Evolutionary conservation across 306 rosid species (phyloP), one percentile per base, ranked within the genome.

Genomic region (Trifolium fragiferum): DNA sequence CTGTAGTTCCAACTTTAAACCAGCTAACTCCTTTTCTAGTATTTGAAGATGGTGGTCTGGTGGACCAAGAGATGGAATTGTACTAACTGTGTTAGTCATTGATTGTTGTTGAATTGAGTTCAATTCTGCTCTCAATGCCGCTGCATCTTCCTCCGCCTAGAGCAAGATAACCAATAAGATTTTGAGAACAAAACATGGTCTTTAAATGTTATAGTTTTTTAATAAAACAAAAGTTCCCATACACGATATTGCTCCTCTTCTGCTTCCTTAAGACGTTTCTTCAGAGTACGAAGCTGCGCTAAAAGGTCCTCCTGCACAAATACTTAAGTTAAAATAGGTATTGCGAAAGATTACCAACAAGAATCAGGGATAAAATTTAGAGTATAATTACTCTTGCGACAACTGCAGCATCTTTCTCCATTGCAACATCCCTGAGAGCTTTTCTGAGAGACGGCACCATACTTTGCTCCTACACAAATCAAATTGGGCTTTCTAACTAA

Each of bases 131-230:
- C 97, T 90, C 87, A 91, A 75, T 41, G 97, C 75, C 38, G 96
- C 95, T 40, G 98, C 96, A 84, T 94, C 96, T 86, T 94, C 98
- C 88, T 94, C 98, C 15, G 97, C 98, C 98, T 94, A 81, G 35
- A 77, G 75, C 79, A 87, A 82, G 69, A 78, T 63, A 84, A 76
- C 10, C 65, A 69, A 69, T 73, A 68, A 84, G 63, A 80, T 62
- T 66, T 38, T 67, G 27, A 43, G 16, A 78, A 76, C 60, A 60
- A 27, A 63, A 47, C 40, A 8, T 10, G 20, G 19, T 54, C 32
- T 21, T 13, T 57, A 59, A 47, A 47, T 61, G 37, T 50, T 12
- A 15, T 21, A 64, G 49, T 14, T 51, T 14, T 65, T 16, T 14
- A 58, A 59, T 66, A 78, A 76, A 72, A 72, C 71, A 75, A 47